Percentiles rank a stretch among this genome's conserved stretches.
Evolutionary conservation across 139 green algal genomes (phyloP).

Genomic region (Dunaliella primolecta): DNA sequence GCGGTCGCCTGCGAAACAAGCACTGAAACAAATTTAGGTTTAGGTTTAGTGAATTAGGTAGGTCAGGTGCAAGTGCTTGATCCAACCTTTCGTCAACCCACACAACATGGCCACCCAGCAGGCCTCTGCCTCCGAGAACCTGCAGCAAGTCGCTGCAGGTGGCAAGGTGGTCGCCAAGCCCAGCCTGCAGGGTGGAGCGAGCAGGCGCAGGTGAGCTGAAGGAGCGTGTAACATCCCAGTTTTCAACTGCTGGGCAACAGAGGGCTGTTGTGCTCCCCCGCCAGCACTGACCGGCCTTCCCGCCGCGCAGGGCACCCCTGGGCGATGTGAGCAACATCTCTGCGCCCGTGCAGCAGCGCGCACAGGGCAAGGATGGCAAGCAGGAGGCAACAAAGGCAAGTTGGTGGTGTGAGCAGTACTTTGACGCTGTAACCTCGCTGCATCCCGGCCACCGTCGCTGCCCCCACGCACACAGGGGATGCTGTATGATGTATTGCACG

Average conservation of each 20-base stretch:
- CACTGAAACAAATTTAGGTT: no score
- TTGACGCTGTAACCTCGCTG: background rate
- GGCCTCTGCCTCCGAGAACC: no score
- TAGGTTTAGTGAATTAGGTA: no score
- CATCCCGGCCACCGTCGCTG: background rate
- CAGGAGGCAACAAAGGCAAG: constrained; percentile 23
- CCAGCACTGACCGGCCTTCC: background rate
- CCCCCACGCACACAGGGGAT: background rate
- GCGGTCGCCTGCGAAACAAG: no score
- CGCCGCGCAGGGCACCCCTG: constrained; percentile 46
- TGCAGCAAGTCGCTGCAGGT: background rate
- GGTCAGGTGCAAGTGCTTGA: no score
- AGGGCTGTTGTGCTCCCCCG: background rate
- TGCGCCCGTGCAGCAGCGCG: constrained; percentile 20
- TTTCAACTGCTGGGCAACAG: no score
- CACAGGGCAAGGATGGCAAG: constrained; percentile 42
- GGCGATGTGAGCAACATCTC: constrained; percentile 73
- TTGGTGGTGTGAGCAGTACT: background rate
- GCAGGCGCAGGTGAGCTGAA: background rate
- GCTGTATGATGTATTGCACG: background rate
- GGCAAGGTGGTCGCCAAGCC: background rate
- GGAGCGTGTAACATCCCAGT: no score
- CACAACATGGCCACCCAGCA: no score
- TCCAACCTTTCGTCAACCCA: no score
- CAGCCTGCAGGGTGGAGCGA: background rate